Base-by-base conservation (phyloP, 2,329 filamentous ascomycete species). In the Fusarium proliferatum region DNA sequence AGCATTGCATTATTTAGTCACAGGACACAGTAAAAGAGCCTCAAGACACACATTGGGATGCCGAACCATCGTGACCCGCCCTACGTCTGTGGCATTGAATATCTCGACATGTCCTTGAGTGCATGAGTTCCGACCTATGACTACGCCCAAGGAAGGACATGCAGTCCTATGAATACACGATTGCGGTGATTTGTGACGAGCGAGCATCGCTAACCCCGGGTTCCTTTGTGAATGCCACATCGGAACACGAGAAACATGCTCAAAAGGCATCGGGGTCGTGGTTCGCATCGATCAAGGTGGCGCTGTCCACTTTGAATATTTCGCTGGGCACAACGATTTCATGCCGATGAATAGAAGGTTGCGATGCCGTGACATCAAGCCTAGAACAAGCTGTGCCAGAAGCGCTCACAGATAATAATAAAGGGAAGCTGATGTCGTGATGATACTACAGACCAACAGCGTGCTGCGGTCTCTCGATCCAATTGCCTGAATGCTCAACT, bases 191-290 rank as follows among this genome's bases (percentile, higher is more conserved):
- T 73, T 52, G 26, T 58, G 61, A 61, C 51, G 38, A 69, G 48
- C n/a, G 64, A 57, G 62, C 49, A 69, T 36, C 33, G 33, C 53
- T 9, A 30, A 52, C 12, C 17, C 33, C 33, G n/a, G 49, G n/a
- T 26, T 26, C 12, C 9, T 48, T 38, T 49, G 53, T 28, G 38
- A 58, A 33, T 59, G 38, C 41, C 67, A 63, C 52, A 51, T 69
- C 65, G 69, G 71, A 77, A 74, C 74, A 77, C 72, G 70, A 73
- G 70, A 67, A 60, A 59, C 64, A 65, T 64, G 48, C 61, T 52
- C 63, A 63, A 62, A 33, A 58, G n/a, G 58, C 26, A 61, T 71
- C 60, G 58, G 65, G 49, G 43, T 30, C 33, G 68, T 70, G 49
- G 46, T 43, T 36, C 65, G 51, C 46, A 60, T 55, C 39, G 60